phyloP scores from a whole-genome alignment of 805 yeast species.

The Wickerhamomyces chaumierensis region DNA sequence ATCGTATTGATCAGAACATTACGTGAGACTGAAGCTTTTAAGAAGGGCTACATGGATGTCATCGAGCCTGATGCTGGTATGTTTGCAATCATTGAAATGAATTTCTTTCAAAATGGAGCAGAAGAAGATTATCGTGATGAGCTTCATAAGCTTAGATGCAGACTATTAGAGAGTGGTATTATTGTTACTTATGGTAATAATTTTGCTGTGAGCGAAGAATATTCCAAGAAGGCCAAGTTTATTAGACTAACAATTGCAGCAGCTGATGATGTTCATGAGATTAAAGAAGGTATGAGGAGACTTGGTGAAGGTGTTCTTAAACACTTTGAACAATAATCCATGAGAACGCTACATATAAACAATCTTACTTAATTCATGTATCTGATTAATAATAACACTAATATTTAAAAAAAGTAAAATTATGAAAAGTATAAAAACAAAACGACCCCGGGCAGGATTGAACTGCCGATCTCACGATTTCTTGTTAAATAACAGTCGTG shows the following conservation, averaged over 20 bases:
- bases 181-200: constrained; percentile 42
- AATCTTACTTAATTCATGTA: no score
- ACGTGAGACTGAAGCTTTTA: constrained; percentile 29
- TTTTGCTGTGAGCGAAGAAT: constrained; percentile 36
- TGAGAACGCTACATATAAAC: no score
- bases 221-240: constrained; percentile 36
- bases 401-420: no score
- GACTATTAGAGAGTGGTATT: constrained; percentile 37
- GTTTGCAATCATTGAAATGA: constrained; percentile 49
- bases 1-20: constrained; percentile 45
- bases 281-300: constrained; percentile 28
- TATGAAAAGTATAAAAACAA: neutral
- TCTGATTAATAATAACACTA: no score
- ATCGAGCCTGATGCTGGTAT: constrained; percentile 58
- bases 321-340: constrained; percentile 6
- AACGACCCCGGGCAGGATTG: neutral
- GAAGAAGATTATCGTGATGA: constrained; percentile 24
- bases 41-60: constrained; percentile 15
- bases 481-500: neutral
- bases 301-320: constrained; percentile 7
- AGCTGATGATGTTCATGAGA: constrained; percentile 30
- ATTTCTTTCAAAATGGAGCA: constrained; percentile 10
- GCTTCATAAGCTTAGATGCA: constrained; percentile 31
- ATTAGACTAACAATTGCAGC: constrained; percentile 48
- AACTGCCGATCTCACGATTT: neutral